Percentiles rank a stretch among this genome's conserved stretches.
phyloP scores from a whole-genome alignment of 2,329 filamentous ascomycete genomes.

The Verticillium nonalfalfae region DNA sequence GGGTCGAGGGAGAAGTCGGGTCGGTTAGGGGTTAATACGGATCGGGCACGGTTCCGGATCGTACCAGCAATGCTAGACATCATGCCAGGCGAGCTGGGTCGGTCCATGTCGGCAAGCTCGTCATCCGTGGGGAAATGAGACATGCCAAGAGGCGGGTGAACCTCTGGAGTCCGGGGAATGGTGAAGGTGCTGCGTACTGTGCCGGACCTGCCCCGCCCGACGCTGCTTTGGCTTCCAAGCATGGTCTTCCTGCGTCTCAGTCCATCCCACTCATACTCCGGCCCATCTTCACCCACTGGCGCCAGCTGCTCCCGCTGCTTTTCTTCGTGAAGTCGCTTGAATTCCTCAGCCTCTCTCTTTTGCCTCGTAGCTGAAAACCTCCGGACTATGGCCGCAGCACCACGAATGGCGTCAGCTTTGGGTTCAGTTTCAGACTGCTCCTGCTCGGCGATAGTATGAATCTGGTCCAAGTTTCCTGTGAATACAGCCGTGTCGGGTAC shows the following conservation, averaged over 20 bases:
- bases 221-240: slow-evolving; percentile 23
- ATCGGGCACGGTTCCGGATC: slow-evolving; percentile 39
- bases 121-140: slow-evolving; percentile 69
- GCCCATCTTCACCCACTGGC: slow-evolving; percentile 70
- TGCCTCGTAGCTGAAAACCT: slow-evolving; percentile 70
- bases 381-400: slow-evolving; percentile 80
- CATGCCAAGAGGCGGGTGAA: slow-evolving; percentile 80
- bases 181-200: slow-evolving; percentile 7
- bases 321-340: slow-evolving; percentile 72
- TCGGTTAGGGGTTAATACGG: slow-evolving; percentile 30
- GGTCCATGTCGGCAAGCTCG: slow-evolving; percentile 48
- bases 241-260: slow-evolving; percentile 66
- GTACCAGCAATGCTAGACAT: slow-evolving; percentile 53
- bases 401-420: slow-evolving; percentile 92
- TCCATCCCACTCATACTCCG: slow-evolving; percentile 81
- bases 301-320: slow-evolving; percentile 64
- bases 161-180: slow-evolving; percentile 19
- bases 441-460: slow-evolving; percentile 90
- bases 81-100: slow-evolving; percentile 38
- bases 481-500: slow-evolving; percentile 92
- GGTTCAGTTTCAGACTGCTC: slow-evolving; percentile 95
- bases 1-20: slow-evolving; percentile 29
- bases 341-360: slow-evolving; percentile 74
- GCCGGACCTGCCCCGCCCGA: slow-evolving; percentile 5
- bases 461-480: slow-evolving; percentile 86